phyloP scores from a whole-genome alignment of 352 stramenopile genomes.

The Pythium rishiriense region DNA sequence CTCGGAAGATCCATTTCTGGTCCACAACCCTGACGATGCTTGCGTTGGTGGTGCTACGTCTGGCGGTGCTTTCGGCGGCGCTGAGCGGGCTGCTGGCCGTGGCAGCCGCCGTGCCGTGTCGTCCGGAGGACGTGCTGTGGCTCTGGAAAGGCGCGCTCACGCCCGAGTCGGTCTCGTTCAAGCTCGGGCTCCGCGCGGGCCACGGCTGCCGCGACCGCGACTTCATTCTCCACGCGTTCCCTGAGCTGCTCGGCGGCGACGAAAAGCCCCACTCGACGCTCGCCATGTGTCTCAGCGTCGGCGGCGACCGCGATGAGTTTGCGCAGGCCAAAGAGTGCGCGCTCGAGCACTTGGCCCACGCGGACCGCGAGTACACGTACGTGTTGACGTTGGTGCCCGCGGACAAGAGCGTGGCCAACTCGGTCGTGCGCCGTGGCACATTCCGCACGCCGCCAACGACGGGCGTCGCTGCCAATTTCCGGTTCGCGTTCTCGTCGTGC shows the following conservation, averaged over 20 bases:
- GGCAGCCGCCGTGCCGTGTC: constrained; percentile 23
- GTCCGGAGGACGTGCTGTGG: constrained; percentile 57
- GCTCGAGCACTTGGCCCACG: constrained; percentile 46
- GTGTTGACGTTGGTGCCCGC: constrained; percentile 42
- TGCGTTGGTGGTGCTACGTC: background rate
- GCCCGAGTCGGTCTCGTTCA: constrained; percentile 67
- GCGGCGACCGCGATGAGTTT: constrained; percentile 29
- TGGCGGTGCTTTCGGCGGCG: constrained; percentile 10
- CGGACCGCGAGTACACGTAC: constrained; percentile 59
- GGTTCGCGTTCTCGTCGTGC: constrained; percentile 79
- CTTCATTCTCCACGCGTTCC: constrained; percentile 63
- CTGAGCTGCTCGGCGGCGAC: constrained; percentile 32
- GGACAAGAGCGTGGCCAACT: constrained; percentile 27
- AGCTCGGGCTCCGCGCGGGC: constrained; percentile 60
- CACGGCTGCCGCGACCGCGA: constrained; percentile 46
- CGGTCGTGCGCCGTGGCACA: constrained; percentile 35
- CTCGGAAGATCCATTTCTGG: background rate
- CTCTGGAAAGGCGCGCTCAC: constrained; percentile 74
- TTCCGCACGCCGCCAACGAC: constrained; percentile 53
- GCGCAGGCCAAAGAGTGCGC: constrained; percentile 52
- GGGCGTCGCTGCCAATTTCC: constrained; percentile 58
- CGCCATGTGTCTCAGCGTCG: constrained; percentile 31
- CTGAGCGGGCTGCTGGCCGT: background rate
- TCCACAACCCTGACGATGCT: constrained; percentile 18
- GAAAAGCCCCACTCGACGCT: constrained; percentile 50